A percentile compares a stretch with the other conserved stretches of the same genome.
Conservation (phyloP, 78 protist species). For the Dictyostelium intermedium region DNA sequence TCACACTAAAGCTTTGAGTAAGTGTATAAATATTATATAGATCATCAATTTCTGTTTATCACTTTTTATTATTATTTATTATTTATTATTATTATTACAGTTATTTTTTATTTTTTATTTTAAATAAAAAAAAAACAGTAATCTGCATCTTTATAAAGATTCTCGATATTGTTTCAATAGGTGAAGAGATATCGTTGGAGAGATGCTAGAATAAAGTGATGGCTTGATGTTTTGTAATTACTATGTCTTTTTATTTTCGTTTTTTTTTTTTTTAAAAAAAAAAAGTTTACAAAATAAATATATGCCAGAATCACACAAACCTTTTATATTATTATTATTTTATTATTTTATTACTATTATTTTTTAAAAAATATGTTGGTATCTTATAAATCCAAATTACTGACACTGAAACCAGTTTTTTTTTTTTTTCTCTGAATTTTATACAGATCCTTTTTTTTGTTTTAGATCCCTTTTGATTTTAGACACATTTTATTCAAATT, state of each 20-base stretch:
- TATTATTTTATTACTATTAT: background rate
- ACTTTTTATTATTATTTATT: background rate
- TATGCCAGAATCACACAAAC: background rate
- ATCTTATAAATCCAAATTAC: background rate
- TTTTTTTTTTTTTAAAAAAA: background rate
- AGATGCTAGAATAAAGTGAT: conserved; percentile 28
- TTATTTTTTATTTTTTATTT: background rate
- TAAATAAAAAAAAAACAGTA: background rate
- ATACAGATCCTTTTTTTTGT: background rate
- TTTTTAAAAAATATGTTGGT: background rate
- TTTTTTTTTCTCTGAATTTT: background rate
- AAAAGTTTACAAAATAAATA: background rate
- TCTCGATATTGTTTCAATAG: conserved; percentile 4
- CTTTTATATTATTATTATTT: background rate
- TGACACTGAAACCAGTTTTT: background rate
- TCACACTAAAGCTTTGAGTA: background rate
- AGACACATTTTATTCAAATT: too few relatives aligned
- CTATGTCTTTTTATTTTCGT: background rate
- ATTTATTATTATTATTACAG: background rate
- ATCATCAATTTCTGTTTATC: background rate
- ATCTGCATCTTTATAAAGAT: conserved; percentile 28
- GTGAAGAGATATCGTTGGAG: conserved; percentile 15
- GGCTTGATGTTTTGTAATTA: conserved; percentile 3
- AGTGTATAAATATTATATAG: background rate
- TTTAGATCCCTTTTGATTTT: too few relatives aligned